Conservation (phyloP, 371 early-diverging fungal genomes). For the Rhizomucor pusillus region DNA sequence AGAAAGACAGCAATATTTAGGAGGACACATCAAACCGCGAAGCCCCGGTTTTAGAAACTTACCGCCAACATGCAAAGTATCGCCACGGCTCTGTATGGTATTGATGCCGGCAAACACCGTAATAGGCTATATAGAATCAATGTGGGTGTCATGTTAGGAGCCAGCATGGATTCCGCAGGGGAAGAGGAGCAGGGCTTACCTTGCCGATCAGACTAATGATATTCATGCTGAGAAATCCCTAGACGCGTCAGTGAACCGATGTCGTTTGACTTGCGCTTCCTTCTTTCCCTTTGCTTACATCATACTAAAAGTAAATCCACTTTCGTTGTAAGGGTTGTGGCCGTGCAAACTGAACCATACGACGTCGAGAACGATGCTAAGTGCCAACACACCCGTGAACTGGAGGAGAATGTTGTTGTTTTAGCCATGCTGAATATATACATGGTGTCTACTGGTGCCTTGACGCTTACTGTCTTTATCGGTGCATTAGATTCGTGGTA, state of each 20-base stretch:
- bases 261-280: background rate
- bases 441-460: background rate
- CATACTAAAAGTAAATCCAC: slow-evolving; percentile 41
- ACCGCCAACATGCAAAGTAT: slow-evolving; percentile 38
- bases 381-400: slow-evolving; percentile 39
- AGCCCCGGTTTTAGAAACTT: background rate
- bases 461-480: slow-evolving; percentile 37
- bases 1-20: background rate
- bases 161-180: background rate
- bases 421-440: background rate
- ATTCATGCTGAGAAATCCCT: slow-evolving; percentile 28
- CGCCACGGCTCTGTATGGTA: slow-evolving; percentile 44
- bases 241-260: background rate
- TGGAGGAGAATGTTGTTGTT: slow-evolving; percentile 7
- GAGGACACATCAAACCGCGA: background rate
- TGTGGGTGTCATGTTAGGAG: background rate
- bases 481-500: slow-evolving; percentile 48
- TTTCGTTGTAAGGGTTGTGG: slow-evolving; percentile 27
- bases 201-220: slow-evolving; percentile 43
- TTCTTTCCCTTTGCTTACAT: slow-evolving; percentile 23
- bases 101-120: slow-evolving; percentile 39
- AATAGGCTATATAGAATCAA: slow-evolving; percentile 28
- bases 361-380: slow-evolving; percentile 45
- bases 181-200: too few species aligned
- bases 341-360: slow-evolving; percentile 49